Conservation (phyloP, 2,329 filamentous ascomycete genomes). For the Trichoderma brevicompactum region DNA sequence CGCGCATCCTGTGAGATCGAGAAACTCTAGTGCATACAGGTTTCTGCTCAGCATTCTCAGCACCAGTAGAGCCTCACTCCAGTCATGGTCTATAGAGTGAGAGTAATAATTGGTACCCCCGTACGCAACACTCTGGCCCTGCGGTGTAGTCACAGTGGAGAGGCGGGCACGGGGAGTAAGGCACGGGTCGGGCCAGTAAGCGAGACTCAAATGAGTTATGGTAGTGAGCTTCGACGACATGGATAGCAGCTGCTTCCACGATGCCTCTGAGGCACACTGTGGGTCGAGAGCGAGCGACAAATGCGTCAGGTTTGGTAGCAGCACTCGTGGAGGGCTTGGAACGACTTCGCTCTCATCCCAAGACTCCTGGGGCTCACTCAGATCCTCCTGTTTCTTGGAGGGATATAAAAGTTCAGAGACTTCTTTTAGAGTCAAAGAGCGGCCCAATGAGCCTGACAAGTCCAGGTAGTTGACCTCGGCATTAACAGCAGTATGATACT, state of each 20-base stretch:
- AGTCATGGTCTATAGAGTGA: constrained; percentile 62
- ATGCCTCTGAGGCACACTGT: constrained; percentile 42
- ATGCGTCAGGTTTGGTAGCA: constrained; percentile 63
- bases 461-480: constrained; percentile 57
- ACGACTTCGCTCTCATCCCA: constrained; percentile 54
- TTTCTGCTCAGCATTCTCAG: constrained; percentile 58
- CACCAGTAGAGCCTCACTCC: constrained; percentile 61
- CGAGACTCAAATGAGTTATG: constrained; percentile 64
- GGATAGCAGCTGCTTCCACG: constrained; percentile 63
- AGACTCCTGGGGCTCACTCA: constrained; percentile 51
- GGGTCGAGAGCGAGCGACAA: constrained; percentile 60
- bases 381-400: constrained; percentile 31
- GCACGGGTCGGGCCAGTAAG: constrained; percentile 64
- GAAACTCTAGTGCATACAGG: constrained; percentile 62
- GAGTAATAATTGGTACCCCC: constrained; percentile 62
- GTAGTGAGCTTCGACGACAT: constrained; percentile 57
- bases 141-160: constrained; percentile 51
- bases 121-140: constrained; percentile 54
- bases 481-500: constrained; percentile 29
- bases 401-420: constrained; percentile 57
- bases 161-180: constrained; percentile 59
- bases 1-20: constrained; percentile 64
- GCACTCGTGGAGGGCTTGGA: constrained; percentile 41
- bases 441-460: constrained; percentile 56
- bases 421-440: constrained; percentile 57